Evolutionary conservation across 129 eudicot genomes (phyloP).

Genomic region (Apium graveolens): DNA sequence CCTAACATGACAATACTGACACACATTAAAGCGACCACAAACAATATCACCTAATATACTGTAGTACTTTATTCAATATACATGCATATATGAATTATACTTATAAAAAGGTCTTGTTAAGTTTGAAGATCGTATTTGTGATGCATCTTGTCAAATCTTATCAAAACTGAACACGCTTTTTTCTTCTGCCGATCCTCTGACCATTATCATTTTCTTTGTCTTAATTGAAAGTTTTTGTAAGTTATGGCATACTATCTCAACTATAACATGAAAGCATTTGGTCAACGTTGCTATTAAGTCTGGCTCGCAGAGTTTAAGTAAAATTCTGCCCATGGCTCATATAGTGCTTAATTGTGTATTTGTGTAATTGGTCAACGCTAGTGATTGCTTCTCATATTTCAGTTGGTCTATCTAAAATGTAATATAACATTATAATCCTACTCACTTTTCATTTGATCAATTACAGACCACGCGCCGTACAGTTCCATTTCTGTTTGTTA

Average conservation of each 20-base stretch:
- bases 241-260: neutral
- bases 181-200: neutral
- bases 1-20: too few relatives aligned
- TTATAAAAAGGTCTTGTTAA: neutral
- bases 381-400: neutral
- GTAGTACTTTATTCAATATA: neutral
- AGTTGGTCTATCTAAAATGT: neutral
- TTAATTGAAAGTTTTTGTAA: too few relatives aligned
- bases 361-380: neutral
- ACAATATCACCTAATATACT: neutral
- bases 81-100: neutral
- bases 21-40: neutral
- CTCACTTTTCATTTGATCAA: slow-evolving; percentile 1
- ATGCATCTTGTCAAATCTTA: too few relatives aligned
- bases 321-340: neutral
- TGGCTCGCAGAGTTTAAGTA: neutral
- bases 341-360: neutral
- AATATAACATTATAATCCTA: neutral
- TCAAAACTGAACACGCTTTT: neutral
- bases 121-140: neutral
- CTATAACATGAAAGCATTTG: neutral
- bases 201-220: neutral
- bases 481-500: slow-evolving; percentile 80
- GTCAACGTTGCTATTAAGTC: neutral
- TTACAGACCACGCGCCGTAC: slow-evolving; percentile 85